These are phyloP conservation scores for Schrenkiella parvula DNA, from an alignment of 345 rosid genomes.

Conservation along the genomic window DNA sequence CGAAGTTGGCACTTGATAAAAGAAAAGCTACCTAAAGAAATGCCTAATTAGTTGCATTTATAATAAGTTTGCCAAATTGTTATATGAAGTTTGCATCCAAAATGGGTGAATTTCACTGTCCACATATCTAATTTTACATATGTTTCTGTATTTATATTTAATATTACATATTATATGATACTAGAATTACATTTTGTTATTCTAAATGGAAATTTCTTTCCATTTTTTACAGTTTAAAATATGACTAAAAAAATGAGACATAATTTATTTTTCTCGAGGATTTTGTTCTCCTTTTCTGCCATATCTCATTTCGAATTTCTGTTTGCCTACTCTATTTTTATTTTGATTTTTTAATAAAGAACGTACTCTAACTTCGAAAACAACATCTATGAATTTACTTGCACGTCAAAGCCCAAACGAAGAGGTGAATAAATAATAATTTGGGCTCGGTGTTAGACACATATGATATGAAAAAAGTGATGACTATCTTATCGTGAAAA, in stretches of 20 bases:
- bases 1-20: slow-evolving; percentile 21
- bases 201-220: neutral
- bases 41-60: neutral
- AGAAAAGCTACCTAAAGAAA: neutral
- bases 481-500: neutral
- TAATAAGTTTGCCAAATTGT: neutral
- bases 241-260: neutral
- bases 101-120: neutral
- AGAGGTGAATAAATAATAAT: neutral
- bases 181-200: neutral
- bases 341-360: too few relatives aligned
- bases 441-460: neutral
- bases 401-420: slow-evolving; percentile 10
- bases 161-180: neutral
- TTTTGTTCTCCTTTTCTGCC: neutral
- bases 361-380: slow-evolving; percentile 4
- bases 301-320: neutral
- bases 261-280: neutral
- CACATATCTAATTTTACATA: neutral
- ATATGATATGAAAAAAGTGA: neutral
- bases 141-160: neutral
- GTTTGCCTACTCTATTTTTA: neutral
- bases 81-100: neutral
- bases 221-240: neutral
- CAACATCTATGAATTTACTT: slow-evolving; percentile 7